Conservation (phyloP, 805 yeast species). For the Lipomyces lipofer region DNA sequence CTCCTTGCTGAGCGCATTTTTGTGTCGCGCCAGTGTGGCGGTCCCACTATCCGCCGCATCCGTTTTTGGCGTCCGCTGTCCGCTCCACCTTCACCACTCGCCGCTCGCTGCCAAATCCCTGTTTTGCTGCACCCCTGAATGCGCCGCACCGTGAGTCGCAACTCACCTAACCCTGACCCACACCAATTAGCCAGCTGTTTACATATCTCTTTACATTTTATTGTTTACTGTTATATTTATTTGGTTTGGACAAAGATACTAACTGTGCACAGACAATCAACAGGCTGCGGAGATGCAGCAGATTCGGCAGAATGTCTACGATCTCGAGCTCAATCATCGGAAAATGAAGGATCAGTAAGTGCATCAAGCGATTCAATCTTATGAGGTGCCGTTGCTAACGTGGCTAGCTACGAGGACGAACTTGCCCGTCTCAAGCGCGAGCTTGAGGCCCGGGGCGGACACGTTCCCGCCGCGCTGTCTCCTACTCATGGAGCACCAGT, state of each 20-base stretch:
- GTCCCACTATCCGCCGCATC: too few relatives aligned
- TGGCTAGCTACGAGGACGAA: conserved; percentile 74
- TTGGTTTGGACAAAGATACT: neutral
- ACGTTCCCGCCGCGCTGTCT: conserved; percentile 47
- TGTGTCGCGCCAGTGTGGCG: too few relatives aligned
- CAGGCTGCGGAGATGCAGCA: conserved; percentile 92
- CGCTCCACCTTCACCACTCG: conserved; percentile 12
- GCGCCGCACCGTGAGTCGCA: conserved; percentile 8
- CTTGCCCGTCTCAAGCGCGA: conserved; percentile 81
- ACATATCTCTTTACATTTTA: neutral
- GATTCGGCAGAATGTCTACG: conserved; percentile 90
- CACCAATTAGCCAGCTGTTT: neutral
- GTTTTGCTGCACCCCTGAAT: conserved; percentile 11
- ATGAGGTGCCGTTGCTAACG: too few relatives aligned
- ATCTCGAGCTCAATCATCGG: conserved; percentile 89
- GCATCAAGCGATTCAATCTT: too few relatives aligned
- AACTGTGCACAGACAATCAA: conserved; percentile 54
- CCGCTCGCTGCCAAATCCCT: conserved; percentile 8
- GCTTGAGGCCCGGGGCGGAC: conserved; percentile 77
- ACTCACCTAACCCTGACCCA: neutral
- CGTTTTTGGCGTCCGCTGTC: too few relatives aligned
- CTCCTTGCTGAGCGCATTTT: too few relatives aligned
- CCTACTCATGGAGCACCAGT: conserved; percentile 38
- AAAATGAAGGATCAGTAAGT: conserved; percentile 79
- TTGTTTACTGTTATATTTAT: neutral